Percentiles rank a stretch among this genome's conserved stretches.
phyloP scores from a whole-genome alignment of 2,329 filamentous ascomycete species.

The Onygena corvina region DNA sequence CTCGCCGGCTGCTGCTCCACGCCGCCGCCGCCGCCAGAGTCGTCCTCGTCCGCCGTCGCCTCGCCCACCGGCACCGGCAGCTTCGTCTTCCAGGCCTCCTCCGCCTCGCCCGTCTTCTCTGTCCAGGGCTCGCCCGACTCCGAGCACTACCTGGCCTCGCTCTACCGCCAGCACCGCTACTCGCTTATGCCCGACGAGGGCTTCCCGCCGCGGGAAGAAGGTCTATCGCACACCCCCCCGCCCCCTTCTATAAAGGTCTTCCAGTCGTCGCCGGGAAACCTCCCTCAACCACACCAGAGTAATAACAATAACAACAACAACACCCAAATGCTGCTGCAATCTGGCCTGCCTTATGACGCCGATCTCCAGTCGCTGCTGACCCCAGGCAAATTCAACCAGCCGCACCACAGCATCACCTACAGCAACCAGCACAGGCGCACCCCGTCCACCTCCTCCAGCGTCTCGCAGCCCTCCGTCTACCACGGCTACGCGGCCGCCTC shows the following conservation, averaged over 20 bases:
- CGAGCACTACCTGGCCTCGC: conserved; percentile 12
- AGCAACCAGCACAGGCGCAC: conserved; percentile 23
- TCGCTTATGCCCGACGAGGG: conserved; percentile 14
- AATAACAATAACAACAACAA: conserved; percentile 14
- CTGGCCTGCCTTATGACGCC: conserved; percentile 9
- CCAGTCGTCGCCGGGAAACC: conserved; percentile 19
- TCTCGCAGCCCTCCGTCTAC: conserved; percentile 25
- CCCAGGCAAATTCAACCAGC: conserved; percentile 12
- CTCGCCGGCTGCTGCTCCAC: conserved; percentile 7
- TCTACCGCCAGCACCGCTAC: conserved; percentile 11
- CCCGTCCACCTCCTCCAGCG: conserved; percentile 34
- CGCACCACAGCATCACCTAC: conserved; percentile 16
- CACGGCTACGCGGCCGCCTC: conserved; percentile 36
- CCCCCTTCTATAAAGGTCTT: conserved; percentile 18
- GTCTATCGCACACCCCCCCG: conserved; percentile 23
- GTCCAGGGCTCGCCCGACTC: conserved; percentile 14
- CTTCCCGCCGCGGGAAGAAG: conserved; percentile 16
- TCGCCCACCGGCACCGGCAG: conserved; percentile 11
- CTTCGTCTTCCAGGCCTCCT: too few relatives aligned
- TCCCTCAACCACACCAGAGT: conserved; percentile 17
- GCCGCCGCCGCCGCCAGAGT: conserved; percentile 6
- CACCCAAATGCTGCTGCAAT: conserved; percentile 31
- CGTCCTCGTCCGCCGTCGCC: conserved; percentile 8
- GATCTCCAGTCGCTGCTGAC: conserved; percentile 11
- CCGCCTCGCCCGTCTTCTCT: conserved; percentile 14